Evolutionary conservation across 2,329 filamentous ascomycete species (phyloP), one percentile per base, ranked within the genome.

Genomic region (Neonectria coccinea): DNA sequence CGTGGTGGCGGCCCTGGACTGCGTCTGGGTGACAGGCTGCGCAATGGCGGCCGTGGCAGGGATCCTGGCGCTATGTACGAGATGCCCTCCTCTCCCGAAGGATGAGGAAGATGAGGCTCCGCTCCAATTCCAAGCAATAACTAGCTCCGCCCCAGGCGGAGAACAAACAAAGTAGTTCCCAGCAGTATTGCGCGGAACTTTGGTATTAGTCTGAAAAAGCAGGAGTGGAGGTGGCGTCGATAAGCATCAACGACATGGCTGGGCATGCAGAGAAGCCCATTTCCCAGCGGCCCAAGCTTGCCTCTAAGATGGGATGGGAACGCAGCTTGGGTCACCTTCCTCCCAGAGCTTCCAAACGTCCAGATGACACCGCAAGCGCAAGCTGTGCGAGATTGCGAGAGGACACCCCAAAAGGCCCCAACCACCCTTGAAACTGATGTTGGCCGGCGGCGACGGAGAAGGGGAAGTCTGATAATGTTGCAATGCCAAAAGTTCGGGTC

Each of bases 1-100:
- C n/a, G 71, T 73, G 16, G 62, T 64, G 11, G 48, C 22, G 25
- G 61, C 70, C 22, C 54, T 73, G 10, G 57, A 65, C 29, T 36
- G 50, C 11, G 62, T 73, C 18, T 74, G 71, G 71, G 53, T 67
- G 50, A 67, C 65, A 56, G 71, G 67, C 9, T 70, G 70, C 42
- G 58, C 63, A 44, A 57, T 73, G 62, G 67, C 71, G 9, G 56
- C 51, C 14, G 39, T 67, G 14, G 70, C 68, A 56, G 54, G 70
- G 36, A 22, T 69, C 22, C 42, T 73, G 11, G 56, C 64, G n/a
- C 29, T 73, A 18, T 71, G 69, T 39, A 60, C 65, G 31, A 66
- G 62, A 56, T 72, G 71, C 33, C 71, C 71, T 2, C 62, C 36
- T 25, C 65, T 73, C 42, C 65, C 70, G 39, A n/a, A 14, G 57